phyloP scores from a whole-genome alignment of 306 rosid species.

The Arachis stenosperma region DNA sequence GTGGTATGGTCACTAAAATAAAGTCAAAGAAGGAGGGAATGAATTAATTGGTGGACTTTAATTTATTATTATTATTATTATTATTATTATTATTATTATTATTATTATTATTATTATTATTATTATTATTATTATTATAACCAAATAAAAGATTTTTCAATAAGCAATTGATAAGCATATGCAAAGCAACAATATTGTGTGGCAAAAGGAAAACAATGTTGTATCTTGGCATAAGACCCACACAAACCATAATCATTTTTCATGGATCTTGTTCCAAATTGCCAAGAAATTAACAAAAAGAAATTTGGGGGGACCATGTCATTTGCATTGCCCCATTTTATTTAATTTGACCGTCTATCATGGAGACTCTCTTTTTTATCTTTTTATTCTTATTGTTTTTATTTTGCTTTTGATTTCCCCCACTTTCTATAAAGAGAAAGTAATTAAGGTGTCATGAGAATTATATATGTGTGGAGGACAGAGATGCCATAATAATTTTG shows the following conservation, averaged over 20 bases:
- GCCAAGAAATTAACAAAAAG: slow-evolving; percentile 36
- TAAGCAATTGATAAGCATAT: slow-evolving; percentile 3
- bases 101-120: too few relatives aligned
- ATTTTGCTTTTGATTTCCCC: not conserved
- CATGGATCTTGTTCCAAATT: slow-evolving; percentile 28
- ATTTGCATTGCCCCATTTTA: not conserved
- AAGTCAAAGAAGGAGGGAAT: slow-evolving; percentile 36
- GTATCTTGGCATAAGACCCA: slow-evolving; percentile 47
- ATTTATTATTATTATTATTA: not conserved
- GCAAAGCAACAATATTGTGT: slow-evolving; percentile 39
- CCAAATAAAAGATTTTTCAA: not conserved
- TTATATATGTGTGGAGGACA: not conserved
- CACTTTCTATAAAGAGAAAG: not conserved
- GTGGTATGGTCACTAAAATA: not conserved
- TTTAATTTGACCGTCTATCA: not conserved
- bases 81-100: too few relatives aligned
- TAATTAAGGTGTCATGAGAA: not conserved
- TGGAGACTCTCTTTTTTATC: not conserved
- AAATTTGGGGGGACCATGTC: slow-evolving; percentile 13
- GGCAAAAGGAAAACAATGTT: slow-evolving; percentile 46
- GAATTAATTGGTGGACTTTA: not conserved
- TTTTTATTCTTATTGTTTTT: not conserved
- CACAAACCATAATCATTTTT: slow-evolving; percentile 37
- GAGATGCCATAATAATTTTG: not conserved
- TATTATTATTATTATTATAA: not conserved